phyloP scores from a whole-genome alignment of 2,329 filamentous ascomycete species.

The Xylaria sp. region DNA sequence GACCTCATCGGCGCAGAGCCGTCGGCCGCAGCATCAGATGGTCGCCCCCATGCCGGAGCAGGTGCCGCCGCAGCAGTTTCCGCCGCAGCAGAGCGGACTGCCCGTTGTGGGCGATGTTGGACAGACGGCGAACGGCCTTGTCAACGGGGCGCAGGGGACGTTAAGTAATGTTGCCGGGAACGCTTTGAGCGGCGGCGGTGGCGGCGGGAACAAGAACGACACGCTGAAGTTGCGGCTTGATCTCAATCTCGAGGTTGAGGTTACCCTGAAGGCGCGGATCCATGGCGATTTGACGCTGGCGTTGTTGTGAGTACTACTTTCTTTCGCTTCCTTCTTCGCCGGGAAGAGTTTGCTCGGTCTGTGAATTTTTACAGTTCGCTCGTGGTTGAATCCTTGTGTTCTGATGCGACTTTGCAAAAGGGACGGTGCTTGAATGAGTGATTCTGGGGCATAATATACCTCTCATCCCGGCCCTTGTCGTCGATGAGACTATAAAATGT shows the following conservation, averaged over 20 bases:
- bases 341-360: too few species aligned
- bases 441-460: not conserved
- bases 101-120: conserved; percentile 28
- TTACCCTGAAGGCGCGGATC: conserved; percentile 80
- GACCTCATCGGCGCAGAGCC: conserved; percentile 23
- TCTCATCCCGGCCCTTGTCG: not conserved
- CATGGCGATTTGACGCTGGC: conserved; percentile 77
- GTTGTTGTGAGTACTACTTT: conserved; percentile 47
- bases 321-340: conserved; percentile 1
- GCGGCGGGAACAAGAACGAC: conserved; percentile 43
- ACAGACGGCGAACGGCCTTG: conserved; percentile 29
- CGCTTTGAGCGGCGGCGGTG: conserved; percentile 33
- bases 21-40: not conserved
- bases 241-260: conserved; percentile 77
- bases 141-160: conserved; percentile 26
- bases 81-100: conserved; percentile 17
- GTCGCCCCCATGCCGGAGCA: conserved; percentile 4
- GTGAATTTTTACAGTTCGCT: too few species aligned
- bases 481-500: too few species aligned
- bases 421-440: not conserved
- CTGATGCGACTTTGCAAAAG: not conserved
- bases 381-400: not conserved
- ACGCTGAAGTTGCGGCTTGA: conserved; percentile 70
- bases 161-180: conserved; percentile 27
- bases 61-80: conserved; percentile 17